Percentiles rank a stretch among this genome's conserved stretches.
Evolutionary conservation across 768 basidiomycete species (phyloP).

Genomic region (Hygrocybe coccinea): DNA sequence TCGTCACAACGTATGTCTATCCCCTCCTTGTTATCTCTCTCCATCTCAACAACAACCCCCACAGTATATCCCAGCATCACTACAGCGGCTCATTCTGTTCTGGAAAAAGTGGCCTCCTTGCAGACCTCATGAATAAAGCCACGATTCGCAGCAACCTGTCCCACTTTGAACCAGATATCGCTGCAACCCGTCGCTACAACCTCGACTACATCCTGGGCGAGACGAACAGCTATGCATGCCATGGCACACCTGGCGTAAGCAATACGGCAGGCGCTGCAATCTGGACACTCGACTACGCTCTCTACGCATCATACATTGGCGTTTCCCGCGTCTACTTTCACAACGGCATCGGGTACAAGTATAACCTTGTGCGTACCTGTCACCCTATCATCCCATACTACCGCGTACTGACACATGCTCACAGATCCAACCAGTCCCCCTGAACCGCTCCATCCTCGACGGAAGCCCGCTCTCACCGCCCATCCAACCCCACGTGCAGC

Average conservation of each 20-base stretch:
- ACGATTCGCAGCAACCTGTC: constrained; percentile 55
- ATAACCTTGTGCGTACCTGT: constrained; percentile 45
- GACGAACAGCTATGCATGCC: constrained; percentile 41
- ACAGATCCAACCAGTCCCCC: constrained; percentile 59
- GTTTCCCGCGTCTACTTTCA: constrained; percentile 58
- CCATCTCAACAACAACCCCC: neutral
- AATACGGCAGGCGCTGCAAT: constrained; percentile 67
- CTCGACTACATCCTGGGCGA: constrained; percentile 60
- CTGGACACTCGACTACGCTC: constrained; percentile 62
- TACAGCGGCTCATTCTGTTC: constrained; percentile 61
- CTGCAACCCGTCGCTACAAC: constrained; percentile 40
- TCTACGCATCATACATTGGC: constrained; percentile 55
- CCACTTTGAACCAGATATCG: constrained; percentile 48
- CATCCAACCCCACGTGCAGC: constrained; percentile 55
- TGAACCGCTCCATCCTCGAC: constrained; percentile 55
- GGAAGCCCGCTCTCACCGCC: constrained; percentile 47
- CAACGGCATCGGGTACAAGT: constrained; percentile 67
- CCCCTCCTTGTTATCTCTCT: neutral
- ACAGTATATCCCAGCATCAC: constrained; percentile 52
- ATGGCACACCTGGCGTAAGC: constrained; percentile 54
- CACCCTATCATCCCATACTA: neutral
- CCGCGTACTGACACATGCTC: neutral
- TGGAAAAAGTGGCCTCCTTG: constrained; percentile 49
- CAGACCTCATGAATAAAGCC: constrained; percentile 62
- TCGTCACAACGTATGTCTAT: constrained; percentile 48